A percentile compares a stretch with the other conserved stretches of the same genome.
phyloP scores from a whole-genome alignment of 495 filamentous ascomycete genomes.

The Tuber brumale region DNA sequence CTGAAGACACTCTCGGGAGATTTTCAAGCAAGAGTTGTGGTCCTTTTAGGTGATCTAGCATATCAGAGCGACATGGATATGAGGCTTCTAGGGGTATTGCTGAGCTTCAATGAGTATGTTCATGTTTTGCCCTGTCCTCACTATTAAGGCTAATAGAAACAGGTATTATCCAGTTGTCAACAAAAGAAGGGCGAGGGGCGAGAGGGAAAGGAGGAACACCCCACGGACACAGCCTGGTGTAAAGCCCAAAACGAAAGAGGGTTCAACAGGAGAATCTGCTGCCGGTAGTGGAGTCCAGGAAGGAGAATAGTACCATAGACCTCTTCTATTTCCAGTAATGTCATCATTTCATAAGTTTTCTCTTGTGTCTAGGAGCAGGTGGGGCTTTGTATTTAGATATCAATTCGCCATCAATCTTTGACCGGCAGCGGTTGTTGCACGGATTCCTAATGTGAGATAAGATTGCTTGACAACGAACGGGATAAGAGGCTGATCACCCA shows the following conservation, averaged over 20 bases:
- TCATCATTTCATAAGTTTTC: not conserved
- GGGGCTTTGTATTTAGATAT: not conserved
- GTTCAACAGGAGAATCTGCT: constrained; percentile 20
- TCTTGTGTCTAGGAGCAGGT: not conserved
- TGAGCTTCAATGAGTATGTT: constrained; percentile 95
- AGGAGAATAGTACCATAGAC: constrained; percentile 17
- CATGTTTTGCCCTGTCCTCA: not conserved
- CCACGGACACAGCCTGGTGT: constrained; percentile 26
- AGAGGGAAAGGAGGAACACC: constrained; percentile 26
- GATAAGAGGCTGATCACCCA: not conserved
- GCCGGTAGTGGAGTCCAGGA: constrained; percentile 25
- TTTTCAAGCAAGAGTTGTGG: constrained; percentile 68
- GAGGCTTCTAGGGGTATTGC: constrained; percentile 87
- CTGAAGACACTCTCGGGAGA: constrained; percentile 62
- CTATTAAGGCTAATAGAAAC: constrained; percentile 11
- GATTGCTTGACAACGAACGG: not conserved
- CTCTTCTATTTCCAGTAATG: not conserved
- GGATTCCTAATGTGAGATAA: not conserved
- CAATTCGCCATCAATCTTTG: not conserved
- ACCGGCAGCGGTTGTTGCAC: not conserved
- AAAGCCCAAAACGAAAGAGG: constrained; percentile 14
- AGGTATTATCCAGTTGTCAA: constrained; percentile 41
- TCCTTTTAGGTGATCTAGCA: constrained; percentile 78
- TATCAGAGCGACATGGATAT: constrained; percentile 94
- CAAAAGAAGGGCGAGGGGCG: constrained; percentile 21